Base-by-base conservation (phyloP, 2,329 filamentous ascomycete species). In the Lizonia empirigonia region DNA sequence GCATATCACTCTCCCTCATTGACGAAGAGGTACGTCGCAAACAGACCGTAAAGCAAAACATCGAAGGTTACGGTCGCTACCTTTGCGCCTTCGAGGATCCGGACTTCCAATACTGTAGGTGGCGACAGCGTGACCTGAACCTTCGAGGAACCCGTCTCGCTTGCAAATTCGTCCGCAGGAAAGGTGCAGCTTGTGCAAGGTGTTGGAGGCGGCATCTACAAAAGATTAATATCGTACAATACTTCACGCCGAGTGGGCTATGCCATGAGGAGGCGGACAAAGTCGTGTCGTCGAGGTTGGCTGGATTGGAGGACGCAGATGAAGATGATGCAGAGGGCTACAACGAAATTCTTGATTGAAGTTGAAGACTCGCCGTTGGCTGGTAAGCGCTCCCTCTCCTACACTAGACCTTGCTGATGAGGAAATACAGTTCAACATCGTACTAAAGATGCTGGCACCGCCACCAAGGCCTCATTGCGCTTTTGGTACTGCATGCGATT, bases 231-330 rank as follows among this genome's bases (percentile, higher is more conserved):
- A 55, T 65, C 15, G 48, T 63, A 22, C 60, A 67, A 35, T 60
- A 65, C 44, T 66, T 69, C 41, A 67, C 63, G 34, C 61, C 65
- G 15, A 59, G 54, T 13, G 64, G 65, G 38, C 44, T 68, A 13
- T 67, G 64, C 46, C 64, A 68, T 62, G 65, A 68, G 44, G 60
- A 66, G 53, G 61, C 56, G 22, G 61, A 65, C 32, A 63, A 51
- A 42, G 22, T 42, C 30, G 53, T 60, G 18, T 59, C 47, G 29
- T 59, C 49, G 40, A 59, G 55, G 54, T 47, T 40, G 53, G 55
- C 53, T 53, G 55, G 45, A 26, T 54, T 54, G 53, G 58, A 55
- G 44, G 49, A 46, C 34, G 53, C 33, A 44, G 57, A 62, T 19
- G 59, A 64, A 26, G 59, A 67, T 55, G 63, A 65, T 52, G 62